Percentiles rank a stretch among this genome's conserved stretches.
Conservation (phyloP, 495 filamentous ascomycete genomes). For the Hypoxylon crocopeplum region DNA sequence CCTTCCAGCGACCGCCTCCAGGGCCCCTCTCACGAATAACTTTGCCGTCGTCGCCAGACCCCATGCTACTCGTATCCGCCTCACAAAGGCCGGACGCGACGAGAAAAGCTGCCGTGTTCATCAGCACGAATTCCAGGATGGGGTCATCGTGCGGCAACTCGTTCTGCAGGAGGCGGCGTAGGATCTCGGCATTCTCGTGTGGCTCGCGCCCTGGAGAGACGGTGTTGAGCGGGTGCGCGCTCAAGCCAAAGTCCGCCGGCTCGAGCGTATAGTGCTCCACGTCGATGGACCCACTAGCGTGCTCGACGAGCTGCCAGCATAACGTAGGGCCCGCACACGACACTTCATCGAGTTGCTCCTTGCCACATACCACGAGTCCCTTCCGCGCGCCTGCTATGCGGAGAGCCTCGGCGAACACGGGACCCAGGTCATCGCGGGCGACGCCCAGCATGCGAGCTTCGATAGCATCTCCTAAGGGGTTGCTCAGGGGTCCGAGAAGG, state of each 20-base stretch:
- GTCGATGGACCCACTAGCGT: slow-evolving; percentile 57
- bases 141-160: slow-evolving; percentile 76
- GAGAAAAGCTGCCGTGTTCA: slow-evolving; percentile 90
- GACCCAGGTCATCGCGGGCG: slow-evolving; percentile 82
- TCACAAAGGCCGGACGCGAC: slow-evolving; percentile 88
- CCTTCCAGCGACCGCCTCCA: slow-evolving; percentile 88
- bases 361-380: slow-evolving; percentile 90
- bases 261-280: slow-evolving; percentile 77
- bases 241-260: slow-evolving; percentile 85
- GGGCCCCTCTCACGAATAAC: slow-evolving; percentile 83
- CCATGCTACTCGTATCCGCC: slow-evolving; percentile 76
- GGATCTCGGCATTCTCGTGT: slow-evolving; percentile 82
- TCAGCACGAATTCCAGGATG: slow-evolving; percentile 89
- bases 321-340: slow-evolving; percentile 84
- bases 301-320: slow-evolving; percentile 81
- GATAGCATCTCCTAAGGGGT: slow-evolving; percentile 77
- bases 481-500: slow-evolving; percentile 88
- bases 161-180: slow-evolving; percentile 76
- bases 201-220: slow-evolving; percentile 88
- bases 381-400: slow-evolving; percentile 77
- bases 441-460: slow-evolving; percentile 93
- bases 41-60: slow-evolving; percentile 64
- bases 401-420: slow-evolving; percentile 86
- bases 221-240: slow-evolving; percentile 71
- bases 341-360: slow-evolving; percentile 94